phyloP scores from a whole-genome alignment of 768 basidiomycete species.

The Rhodosporidiobolus sp. region DNA sequence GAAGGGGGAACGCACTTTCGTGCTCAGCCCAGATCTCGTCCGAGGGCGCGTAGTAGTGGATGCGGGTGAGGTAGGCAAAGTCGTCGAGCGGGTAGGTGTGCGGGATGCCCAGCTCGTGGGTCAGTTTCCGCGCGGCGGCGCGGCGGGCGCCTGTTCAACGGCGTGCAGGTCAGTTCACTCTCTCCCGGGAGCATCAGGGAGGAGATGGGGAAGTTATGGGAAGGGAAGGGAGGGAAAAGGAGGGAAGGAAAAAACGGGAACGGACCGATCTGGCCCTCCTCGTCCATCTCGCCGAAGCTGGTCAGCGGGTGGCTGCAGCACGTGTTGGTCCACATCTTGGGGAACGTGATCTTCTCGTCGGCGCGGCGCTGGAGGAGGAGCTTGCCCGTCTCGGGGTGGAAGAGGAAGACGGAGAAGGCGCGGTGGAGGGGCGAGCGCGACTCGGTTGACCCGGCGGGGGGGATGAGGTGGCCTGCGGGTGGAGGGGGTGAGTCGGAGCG shows the following conservation, averaged over 20 bases:
- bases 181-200: background rate
- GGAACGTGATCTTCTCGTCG: conserved; percentile 98
- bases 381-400: conserved; percentile 88
- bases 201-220: too few relatives aligned
- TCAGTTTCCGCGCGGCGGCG: conserved; percentile 91
- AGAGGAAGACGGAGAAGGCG: conserved; percentile 96
- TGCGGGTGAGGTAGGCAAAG: conserved; percentile 91
- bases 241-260: background rate
- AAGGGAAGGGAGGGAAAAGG: background rate
- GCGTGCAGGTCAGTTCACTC: background rate
- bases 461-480: conserved; percentile 84
- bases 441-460: conserved; percentile 66
- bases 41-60: conserved; percentile 95
- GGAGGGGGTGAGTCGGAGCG: background rate
- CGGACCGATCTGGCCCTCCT: conserved; percentile 64
- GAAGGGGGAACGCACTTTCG: conserved; percentile 62
- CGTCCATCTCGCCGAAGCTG: conserved; percentile 70
- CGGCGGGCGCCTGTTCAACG: conserved; percentile 66
- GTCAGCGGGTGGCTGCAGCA: conserved; percentile 92
- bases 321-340: conserved; percentile 99
- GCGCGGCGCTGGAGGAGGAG: conserved; percentile 92
- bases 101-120: conserved; percentile 95
- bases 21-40: conserved; percentile 95
- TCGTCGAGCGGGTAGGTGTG: conserved; percentile 67
- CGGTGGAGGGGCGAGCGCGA: conserved; percentile 87